phyloP scores from a whole-genome alignment of 331 rosid species.

The Prunus yedoensis region DNA sequence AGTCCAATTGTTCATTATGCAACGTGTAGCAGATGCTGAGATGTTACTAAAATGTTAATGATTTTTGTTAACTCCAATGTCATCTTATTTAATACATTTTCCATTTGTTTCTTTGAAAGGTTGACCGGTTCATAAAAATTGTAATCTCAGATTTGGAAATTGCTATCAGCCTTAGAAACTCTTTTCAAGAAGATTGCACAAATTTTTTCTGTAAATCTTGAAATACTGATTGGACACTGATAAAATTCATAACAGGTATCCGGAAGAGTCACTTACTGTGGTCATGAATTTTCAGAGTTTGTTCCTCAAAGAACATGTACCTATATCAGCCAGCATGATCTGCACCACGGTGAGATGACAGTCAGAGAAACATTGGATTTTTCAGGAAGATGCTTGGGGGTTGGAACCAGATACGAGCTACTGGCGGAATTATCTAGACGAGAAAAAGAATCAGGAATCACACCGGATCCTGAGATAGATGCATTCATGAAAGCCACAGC shows the following conservation, averaged over 20 bases:
- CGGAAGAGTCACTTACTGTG: constrained; percentile 57
- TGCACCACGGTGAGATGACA: constrained; percentile 67
- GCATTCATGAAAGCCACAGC: constrained; percentile 72
- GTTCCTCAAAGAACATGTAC: constrained; percentile 64
- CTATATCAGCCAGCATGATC: constrained; percentile 58
- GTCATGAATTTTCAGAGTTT: constrained; percentile 61
- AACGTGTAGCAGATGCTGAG: not conserved
- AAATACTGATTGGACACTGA: not conserved
- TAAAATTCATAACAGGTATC: constrained; percentile 31
- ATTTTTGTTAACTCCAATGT: not conserved
- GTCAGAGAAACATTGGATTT: constrained; percentile 62
- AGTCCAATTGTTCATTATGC: not conserved
- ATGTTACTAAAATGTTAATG: not conserved
- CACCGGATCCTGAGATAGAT: constrained; percentile 63
- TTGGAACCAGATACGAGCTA: constrained; percentile 55
- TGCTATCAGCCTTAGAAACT: not conserved
- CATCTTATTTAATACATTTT: no score
- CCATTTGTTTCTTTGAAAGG: no score
- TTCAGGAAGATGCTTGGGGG: constrained; percentile 58
- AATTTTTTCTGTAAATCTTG: not conserved
- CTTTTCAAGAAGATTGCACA: not conserved
- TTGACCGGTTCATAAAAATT: no score
- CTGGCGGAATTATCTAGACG: constrained; percentile 45
- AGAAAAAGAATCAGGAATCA: constrained; percentile 46
- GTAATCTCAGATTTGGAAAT: no score